Conservation (phyloP, 2,329 filamentous ascomycete genomes). For the Aureobasidium sp. region DNA sequence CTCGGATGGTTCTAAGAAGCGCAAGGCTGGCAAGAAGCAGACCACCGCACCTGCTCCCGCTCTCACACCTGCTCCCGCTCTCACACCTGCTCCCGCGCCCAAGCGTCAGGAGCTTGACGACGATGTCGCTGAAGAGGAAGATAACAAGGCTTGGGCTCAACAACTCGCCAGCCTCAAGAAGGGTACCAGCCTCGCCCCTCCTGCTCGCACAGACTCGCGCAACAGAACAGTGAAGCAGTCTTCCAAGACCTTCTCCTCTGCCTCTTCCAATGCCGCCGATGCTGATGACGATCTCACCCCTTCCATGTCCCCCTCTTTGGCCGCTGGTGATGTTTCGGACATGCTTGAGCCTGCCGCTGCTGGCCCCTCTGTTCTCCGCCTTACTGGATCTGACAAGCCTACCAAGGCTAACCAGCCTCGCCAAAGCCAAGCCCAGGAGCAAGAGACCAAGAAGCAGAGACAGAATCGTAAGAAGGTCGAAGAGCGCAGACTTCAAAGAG, state of each 20-base stretch:
- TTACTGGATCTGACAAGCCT: slow-evolving; percentile 60
- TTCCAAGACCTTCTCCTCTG: slow-evolving; percentile 38
- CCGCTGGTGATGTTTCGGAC: slow-evolving; percentile 68
- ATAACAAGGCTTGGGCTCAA: slow-evolving; percentile 69
- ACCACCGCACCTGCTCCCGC: slow-evolving; percentile 16
- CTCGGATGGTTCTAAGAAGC: slow-evolving; percentile 27
- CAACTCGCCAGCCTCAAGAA: slow-evolving; percentile 65
- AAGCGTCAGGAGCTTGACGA: slow-evolving; percentile 28
- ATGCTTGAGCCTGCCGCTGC: slow-evolving; percentile 73
- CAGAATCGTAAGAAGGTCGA: slow-evolving; percentile 88
- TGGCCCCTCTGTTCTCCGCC: slow-evolving; percentile 67
- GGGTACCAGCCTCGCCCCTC: slow-evolving; percentile 52
- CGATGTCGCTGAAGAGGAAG: slow-evolving; percentile 50
- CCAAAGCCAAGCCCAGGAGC: slow-evolving; percentile 53
- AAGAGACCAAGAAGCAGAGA: slow-evolving; percentile 89
- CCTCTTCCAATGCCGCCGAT: slow-evolving; percentile 65
- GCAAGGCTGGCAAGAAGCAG: slow-evolving; percentile 26
- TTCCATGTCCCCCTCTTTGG: slow-evolving; percentile 56
- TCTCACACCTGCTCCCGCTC: slow-evolving; percentile 21
- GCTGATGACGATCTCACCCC: slow-evolving; percentile 76
- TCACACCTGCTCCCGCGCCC: slow-evolving; percentile 24
- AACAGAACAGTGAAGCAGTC: slow-evolving; percentile 64
- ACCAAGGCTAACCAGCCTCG: slow-evolving; percentile 51
- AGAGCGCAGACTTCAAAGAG: slow-evolving; percentile 64
- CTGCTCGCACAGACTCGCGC: slow-evolving; percentile 29